These are phyloP conservation scores for Biscutella laevigata DNA, from an alignment of 441 rosid species.

Conservation along the genomic window DNA sequence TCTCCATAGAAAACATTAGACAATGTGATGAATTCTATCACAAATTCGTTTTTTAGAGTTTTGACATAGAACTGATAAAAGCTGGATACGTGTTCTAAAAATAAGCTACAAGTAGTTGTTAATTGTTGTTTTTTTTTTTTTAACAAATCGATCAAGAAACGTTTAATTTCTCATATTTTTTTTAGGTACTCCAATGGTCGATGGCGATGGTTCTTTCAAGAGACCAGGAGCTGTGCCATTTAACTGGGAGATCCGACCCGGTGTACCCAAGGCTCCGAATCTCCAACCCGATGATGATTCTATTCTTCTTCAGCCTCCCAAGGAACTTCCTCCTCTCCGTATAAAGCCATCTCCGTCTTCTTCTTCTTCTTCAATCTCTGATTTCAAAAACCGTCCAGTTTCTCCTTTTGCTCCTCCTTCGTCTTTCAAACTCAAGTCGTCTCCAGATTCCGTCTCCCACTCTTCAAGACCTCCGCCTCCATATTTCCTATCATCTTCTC, in stretches of 20 bases:
- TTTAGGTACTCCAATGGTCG: not conserved
- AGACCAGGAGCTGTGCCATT: conserved; percentile 76
- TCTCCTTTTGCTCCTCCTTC: conserved; percentile 25
- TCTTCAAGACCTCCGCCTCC: conserved; percentile 14
- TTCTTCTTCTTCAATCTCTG: not conserved
- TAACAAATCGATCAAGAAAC: conserved; percentile 1
- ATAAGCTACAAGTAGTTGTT: conserved; percentile 10
- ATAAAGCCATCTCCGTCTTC: not conserved
- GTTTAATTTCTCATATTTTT: not conserved
- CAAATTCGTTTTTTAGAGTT: not conserved
- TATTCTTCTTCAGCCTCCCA: conserved; percentile 20
- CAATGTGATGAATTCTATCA: conserved; percentile 2
- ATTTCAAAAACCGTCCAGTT: not conserved
- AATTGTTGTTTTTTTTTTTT: not conserved
- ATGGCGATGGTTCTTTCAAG: conserved; percentile 53
- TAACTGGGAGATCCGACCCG: conserved; percentile 91
- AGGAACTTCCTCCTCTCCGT: conserved; percentile 7
- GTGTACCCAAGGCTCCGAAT: conserved; percentile 58
- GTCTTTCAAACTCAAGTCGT: not conserved
- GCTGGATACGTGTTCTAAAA: conserved; percentile 16
- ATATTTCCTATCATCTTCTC: conserved; percentile 1
- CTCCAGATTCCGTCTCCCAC: not conserved
- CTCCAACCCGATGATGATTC: not conserved
- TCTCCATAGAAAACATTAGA: not conserved
- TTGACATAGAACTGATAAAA: conserved; percentile 1